Percentiles rank a stretch among this genome's conserved stretches.
Conservation (phyloP, 495 filamentous ascomycete genomes). For the Annulohypoxylon stygium region DNA sequence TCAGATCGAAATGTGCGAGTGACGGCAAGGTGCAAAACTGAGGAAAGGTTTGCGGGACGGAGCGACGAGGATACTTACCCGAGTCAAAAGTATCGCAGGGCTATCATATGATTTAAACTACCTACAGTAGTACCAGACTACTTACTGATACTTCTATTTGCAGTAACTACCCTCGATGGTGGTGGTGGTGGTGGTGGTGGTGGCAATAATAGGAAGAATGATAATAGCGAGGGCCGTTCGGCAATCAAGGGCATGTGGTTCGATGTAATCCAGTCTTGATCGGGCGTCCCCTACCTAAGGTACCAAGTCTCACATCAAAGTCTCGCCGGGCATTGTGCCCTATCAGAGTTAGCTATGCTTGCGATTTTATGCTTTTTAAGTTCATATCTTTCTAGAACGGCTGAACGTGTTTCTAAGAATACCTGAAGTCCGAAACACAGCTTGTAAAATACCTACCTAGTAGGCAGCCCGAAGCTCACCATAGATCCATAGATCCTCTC, state of each 20-base stretch:
- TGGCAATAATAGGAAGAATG: background rate
- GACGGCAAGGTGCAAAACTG: conserved; percentile 11
- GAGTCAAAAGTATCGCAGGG: conserved; percentile 32
- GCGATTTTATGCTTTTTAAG: conserved; percentile 36
- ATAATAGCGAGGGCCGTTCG: conserved; percentile 13
- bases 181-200: background rate
- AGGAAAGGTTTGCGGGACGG: conserved; percentile 21
- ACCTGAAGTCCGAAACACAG: conserved; percentile 36
- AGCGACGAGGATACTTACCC: conserved; percentile 29
- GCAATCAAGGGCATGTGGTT: conserved; percentile 33
- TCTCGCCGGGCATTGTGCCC: conserved; percentile 37
- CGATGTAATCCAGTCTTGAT: conserved; percentile 27
- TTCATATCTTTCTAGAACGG: conserved; percentile 35
- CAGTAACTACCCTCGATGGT: conserved; percentile 37
- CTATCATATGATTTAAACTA: conserved; percentile 48
- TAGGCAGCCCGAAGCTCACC: conserved; percentile 2
- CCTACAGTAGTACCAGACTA: conserved; percentile 8
- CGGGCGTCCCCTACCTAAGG: conserved; percentile 31
- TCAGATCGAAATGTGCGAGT: conserved; percentile 6
- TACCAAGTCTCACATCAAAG: conserved; percentile 34
- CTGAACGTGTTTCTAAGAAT: conserved; percentile 28
- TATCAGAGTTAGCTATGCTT: conserved; percentile 26
- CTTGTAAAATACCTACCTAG: conserved; percentile 8
- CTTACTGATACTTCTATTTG: conserved; percentile 29
- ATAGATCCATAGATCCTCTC: background rate